Conservation (phyloP, 2,329 filamentous ascomycete species). For the Epicoccum sorghinum region DNA sequence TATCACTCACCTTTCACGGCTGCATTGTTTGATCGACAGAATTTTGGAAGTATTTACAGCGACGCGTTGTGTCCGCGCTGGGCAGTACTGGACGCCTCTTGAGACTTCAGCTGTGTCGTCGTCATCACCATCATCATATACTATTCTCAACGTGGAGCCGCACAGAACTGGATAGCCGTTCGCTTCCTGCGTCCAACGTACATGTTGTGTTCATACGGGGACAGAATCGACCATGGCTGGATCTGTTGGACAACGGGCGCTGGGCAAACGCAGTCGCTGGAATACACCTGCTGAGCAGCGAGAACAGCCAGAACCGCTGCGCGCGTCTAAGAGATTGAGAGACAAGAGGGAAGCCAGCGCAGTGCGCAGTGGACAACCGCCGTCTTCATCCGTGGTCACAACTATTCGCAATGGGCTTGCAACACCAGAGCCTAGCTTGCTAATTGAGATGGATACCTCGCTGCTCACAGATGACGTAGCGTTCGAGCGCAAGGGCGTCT, state of each 20-base stretch:
- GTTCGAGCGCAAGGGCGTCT: slow-evolving; percentile 19
- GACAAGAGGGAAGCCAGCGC: slow-evolving; percentile 5
- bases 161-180: not conserved
- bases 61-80: not conserved
- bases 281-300: not conserved
- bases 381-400: not conserved
- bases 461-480: not conserved
- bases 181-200: not conserved
- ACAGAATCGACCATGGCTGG: slow-evolving; percentile 12
- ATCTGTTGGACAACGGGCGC: not conserved
- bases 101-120: not conserved
- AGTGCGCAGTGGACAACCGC: not conserved
- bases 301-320: slow-evolving; percentile 7
- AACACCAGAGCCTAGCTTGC: slow-evolving; percentile 28
- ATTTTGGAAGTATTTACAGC: not conserved
- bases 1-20: slow-evolving; percentile 1
- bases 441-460: slow-evolving; percentile 22
- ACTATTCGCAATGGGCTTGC: slow-evolving; percentile 19
- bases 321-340: slow-evolving; percentile 15
- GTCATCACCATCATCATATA: not conserved
- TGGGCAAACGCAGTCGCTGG: slow-evolving; percentile 16
- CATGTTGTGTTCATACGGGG: not conserved
- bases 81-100: not conserved
- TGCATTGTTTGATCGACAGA: slow-evolving; percentile 12
- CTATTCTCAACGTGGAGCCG: not conserved